Percentiles rank a stretch among this genome's conserved stretches.
phyloP scores from a whole-genome alignment of 352 stramenopile species.

The Globisporangium viniferum region DNA sequence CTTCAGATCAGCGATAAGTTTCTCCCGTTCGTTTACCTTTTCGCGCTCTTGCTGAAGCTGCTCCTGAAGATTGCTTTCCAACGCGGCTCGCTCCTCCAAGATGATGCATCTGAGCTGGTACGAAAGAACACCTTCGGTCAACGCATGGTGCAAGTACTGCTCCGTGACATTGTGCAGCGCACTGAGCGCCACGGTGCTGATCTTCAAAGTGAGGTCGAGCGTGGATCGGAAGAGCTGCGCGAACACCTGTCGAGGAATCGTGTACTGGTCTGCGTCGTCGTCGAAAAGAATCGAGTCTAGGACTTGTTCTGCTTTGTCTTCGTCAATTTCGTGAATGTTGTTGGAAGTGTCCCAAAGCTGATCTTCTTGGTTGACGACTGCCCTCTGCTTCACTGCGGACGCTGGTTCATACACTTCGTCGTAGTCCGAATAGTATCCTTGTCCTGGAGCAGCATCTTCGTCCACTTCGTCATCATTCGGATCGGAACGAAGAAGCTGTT shows the following conservation, averaged over 20 bases:
- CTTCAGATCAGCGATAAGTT: slow-evolving; percentile 55
- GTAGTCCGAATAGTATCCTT: slow-evolving; percentile 75
- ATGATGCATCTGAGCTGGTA: slow-evolving; percentile 33
- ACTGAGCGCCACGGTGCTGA: slow-evolving; percentile 69
- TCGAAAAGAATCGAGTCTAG: slow-evolving; percentile 14
- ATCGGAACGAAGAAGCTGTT: slow-evolving; percentile 34
- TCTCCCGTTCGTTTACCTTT: slow-evolving; percentile 58
- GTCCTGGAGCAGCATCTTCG: slow-evolving; percentile 39
- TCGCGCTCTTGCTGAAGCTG: slow-evolving; percentile 47
- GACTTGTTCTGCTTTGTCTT: slow-evolving; percentile 22
- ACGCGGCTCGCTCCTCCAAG: slow-evolving; percentile 46
- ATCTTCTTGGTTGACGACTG: slow-evolving; percentile 34
- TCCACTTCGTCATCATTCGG: slow-evolving; percentile 30
- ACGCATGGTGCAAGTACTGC: slow-evolving; percentile 57
- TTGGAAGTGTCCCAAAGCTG: slow-evolving; percentile 39
- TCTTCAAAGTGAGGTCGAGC: slow-evolving; percentile 36
- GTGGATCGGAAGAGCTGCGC: slow-evolving; percentile 40
- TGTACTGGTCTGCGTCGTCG: slow-evolving; percentile 43
- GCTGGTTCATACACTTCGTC: slow-evolving; percentile 36
- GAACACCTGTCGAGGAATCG: slow-evolving; percentile 70
- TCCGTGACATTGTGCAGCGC: slow-evolving; percentile 75
- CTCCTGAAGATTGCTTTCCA: slow-evolving; percentile 30
- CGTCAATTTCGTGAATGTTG: slow-evolving; percentile 30
- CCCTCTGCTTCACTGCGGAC: slow-evolving; percentile 22
- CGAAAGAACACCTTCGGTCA: slow-evolving; percentile 59